phyloP scores from a whole-genome alignment of 148 eudicot genomes.

The Camellia lanceoleosa region DNA sequence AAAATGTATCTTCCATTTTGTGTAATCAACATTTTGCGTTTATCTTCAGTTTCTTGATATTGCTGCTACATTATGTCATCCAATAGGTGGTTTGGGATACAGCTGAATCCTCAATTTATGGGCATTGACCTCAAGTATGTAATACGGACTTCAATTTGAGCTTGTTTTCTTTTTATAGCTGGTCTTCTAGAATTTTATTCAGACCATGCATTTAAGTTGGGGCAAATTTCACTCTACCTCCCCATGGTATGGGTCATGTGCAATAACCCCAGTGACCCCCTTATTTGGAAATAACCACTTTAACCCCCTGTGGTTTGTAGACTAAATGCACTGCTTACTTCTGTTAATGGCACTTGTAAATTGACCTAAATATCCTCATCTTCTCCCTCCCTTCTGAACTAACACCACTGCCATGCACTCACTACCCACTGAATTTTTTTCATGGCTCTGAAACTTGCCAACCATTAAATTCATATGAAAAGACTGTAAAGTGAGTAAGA shows the following conservation, averaged over 20 bases:
- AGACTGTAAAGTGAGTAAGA: too few relatives aligned
- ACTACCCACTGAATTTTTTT: too few relatives aligned
- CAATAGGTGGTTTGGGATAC: constrained; percentile 96
- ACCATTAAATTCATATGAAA: too few relatives aligned
- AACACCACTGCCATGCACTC: too few relatives aligned
- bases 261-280: not conserved
- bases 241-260: not conserved
- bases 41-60: constrained; percentile 6
- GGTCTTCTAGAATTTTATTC: not conserved
- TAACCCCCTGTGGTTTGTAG: too few relatives aligned
- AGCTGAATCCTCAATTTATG: constrained; percentile 89
- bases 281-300: not conserved
- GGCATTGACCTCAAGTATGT: constrained; percentile 97
- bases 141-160: constrained; percentile 14
- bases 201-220: not conserved
- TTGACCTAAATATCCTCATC: too few relatives aligned
- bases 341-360: too few relatives aligned
- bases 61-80: constrained; percentile 25
- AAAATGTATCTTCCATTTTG: not conserved
- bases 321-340: too few relatives aligned
- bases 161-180: not conserved
- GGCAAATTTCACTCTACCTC: not conserved
- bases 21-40: not conserved
- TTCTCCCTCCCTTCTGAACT: too few relatives aligned
- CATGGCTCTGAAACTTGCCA: too few relatives aligned